Percentiles rank a stretch among this genome's conserved stretches.
Conservation (phyloP, 2,329 filamentous ascomycete genomes). For the Apiospora hydei region DNA sequence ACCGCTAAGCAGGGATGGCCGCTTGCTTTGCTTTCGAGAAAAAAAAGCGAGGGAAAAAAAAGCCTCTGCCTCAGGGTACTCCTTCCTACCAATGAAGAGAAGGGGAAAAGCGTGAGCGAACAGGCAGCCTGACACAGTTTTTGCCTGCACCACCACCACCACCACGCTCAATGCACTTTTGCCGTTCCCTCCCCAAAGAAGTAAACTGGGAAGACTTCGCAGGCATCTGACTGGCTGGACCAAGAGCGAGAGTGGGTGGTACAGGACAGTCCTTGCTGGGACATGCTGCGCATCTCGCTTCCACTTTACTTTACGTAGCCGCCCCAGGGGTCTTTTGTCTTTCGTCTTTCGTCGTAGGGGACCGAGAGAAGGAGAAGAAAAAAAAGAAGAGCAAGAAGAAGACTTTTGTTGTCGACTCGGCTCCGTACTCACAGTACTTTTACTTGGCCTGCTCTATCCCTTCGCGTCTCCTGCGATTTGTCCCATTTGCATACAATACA, state of each 20-base stretch:
- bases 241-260: not conserved
- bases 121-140: not conserved
- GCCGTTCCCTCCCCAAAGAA: not conserved
- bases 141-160: not conserved
- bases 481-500: not conserved
- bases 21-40: conserved; percentile 10
- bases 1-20: not conserved
- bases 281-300: not conserved
- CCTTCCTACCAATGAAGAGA: not conserved
- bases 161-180: not conserved
- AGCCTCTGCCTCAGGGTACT: not conserved
- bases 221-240: not conserved
- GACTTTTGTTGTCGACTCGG: not conserved
- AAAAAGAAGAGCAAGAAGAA: not conserved
- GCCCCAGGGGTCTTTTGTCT: conserved; percentile 17
- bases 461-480: not conserved
- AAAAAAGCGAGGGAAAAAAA: not conserved
- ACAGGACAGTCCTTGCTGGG: not conserved
- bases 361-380: not conserved
- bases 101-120: not conserved
- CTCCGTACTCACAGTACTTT: too few relatives aligned
- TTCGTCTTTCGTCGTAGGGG: not conserved
- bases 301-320: conserved; percentile 20
- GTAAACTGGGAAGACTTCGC: not conserved
- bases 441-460: not conserved